Evolutionary conservation across 176 grass and related monocot species (phyloP).

Genomic region (Carex pumila): DNA sequence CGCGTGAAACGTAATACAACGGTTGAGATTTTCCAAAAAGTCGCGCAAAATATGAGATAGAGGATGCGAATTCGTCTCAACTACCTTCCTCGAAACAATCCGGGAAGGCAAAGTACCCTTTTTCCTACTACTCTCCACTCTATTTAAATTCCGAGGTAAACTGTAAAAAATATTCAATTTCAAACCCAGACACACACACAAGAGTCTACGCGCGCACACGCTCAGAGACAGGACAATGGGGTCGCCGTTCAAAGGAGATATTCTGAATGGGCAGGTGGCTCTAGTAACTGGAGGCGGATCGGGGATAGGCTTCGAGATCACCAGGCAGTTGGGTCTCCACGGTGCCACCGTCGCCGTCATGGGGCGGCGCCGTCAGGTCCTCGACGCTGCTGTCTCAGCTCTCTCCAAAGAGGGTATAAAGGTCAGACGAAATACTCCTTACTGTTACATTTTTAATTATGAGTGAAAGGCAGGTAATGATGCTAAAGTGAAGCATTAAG

Average conservation of each 20-base stretch:
- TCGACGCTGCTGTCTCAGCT: slow-evolving; percentile 62
- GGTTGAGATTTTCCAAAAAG: no score
- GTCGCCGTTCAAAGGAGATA: slow-evolving; percentile 67
- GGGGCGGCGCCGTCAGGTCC: slow-evolving; percentile 77
- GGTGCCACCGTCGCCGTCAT: slow-evolving; percentile 72
- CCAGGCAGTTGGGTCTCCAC: slow-evolving; percentile 62
- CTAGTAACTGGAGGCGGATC: slow-evolving; percentile 82
- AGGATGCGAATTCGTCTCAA: no score
- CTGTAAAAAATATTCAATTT: not conserved
- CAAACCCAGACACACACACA: not conserved
- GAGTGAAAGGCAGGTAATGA: slow-evolving; percentile 21
- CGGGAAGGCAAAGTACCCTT: not conserved
- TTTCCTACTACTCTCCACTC: not conserved
- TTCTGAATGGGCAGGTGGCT: slow-evolving; percentile 65
- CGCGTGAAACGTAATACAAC: no score
- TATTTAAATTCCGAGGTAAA: not conserved
- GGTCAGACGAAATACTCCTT: slow-evolving; percentile 16
- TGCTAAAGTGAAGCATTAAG: not conserved
- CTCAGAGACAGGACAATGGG: slow-evolving; percentile 1
- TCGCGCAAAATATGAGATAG: no score
- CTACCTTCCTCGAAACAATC: no score
- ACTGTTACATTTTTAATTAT: not conserved
- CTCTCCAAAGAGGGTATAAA: slow-evolving; percentile 54
- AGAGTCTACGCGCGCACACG: not conserved
- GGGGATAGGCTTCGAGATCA: slow-evolving; percentile 81